Percentiles rank a stretch among this genome's conserved stretches.
Evolutionary conservation across 1,284 basidiomycete species (phyloP).

Genomic region (Exobasidium rhododendri): DNA sequence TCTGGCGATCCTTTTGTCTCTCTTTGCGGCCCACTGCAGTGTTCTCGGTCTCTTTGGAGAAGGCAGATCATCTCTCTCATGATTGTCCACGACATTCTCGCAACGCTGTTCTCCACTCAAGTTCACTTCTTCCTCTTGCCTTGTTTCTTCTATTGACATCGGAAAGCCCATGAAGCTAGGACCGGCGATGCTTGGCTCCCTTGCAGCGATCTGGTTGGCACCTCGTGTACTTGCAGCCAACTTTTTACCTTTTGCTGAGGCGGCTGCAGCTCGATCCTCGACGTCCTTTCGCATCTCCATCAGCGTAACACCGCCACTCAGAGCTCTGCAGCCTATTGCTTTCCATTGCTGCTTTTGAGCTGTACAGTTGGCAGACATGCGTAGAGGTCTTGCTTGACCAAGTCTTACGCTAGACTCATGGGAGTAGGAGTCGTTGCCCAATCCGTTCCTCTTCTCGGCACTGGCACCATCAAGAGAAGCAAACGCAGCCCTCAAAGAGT

Average conservation of each 20-base stretch:
- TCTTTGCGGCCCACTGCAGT: not conserved
- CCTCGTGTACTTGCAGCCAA: not conserved
- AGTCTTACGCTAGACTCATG: not conserved
- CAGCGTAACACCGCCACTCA: not conserved
- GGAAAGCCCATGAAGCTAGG: not conserved
- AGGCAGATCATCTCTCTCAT: not conserved
- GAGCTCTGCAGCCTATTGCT: not conserved
- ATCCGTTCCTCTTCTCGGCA: not conserved
- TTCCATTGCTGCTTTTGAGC: not conserved
- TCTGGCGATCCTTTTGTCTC: constrained; percentile 2
- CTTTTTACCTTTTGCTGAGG: not conserved
- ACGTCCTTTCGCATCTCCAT: not conserved
- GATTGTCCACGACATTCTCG: not conserved
- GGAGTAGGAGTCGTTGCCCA: not conserved
- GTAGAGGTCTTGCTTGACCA: not conserved
- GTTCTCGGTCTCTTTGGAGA: constrained; percentile 3
- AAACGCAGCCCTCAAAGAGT: not conserved
- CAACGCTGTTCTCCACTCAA: not conserved
- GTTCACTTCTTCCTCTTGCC: not conserved
- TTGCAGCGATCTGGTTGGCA: not conserved
- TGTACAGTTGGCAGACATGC: not conserved
- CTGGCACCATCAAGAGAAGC: not conserved
- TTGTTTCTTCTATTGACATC: not conserved
- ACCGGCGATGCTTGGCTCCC: not conserved
- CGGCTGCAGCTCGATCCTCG: not conserved